Evolutionary conservation across 495 filamentous ascomycete species (phyloP).

Genomic region (Penicillium arizonense): DNA sequence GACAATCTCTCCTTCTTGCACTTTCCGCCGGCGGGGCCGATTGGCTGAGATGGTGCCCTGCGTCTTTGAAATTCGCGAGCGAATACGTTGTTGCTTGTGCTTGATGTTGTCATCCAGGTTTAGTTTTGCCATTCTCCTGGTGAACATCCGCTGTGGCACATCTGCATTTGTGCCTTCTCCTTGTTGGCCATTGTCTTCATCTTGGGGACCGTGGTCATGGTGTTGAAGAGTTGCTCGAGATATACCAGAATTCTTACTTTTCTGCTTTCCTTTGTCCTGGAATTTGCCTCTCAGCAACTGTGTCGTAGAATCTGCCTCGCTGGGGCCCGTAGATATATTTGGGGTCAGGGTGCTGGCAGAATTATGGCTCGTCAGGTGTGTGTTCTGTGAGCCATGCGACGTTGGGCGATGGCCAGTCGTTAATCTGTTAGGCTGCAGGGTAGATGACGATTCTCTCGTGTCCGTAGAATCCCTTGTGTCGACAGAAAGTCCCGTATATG

Average conservation of each 20-base stretch:
- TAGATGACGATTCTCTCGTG: slow-evolving; percentile 15
- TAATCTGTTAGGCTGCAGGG: slow-evolving; percentile 8
- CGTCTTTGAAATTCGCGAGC: slow-evolving; percentile 35
- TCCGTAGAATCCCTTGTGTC: neutral
- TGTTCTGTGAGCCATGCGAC: slow-evolving; percentile 15
- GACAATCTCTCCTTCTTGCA: slow-evolving; percentile 62
- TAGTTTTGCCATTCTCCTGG: slow-evolving; percentile 36
- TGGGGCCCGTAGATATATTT: slow-evolving; percentile 22
- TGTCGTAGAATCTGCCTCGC: slow-evolving; percentile 40
- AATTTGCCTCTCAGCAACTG: slow-evolving; percentile 27
- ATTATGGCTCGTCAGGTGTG: slow-evolving; percentile 17
- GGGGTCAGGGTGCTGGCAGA: slow-evolving; percentile 20
- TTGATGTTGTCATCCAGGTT: slow-evolving; percentile 46
- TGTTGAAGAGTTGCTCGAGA: slow-evolving; percentile 26
- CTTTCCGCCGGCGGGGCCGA: slow-evolving; percentile 36
- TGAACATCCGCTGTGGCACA: slow-evolving; percentile 15
- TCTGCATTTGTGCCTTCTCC: slow-evolving; percentile 5
- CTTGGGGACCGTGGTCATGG: slow-evolving; percentile 38
- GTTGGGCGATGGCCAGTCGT: slow-evolving; percentile 1
- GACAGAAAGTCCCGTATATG: slow-evolving; percentile 10
- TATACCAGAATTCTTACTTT: slow-evolving; percentile 24
- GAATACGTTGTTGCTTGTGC: slow-evolving; percentile 37
- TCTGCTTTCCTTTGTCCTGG: slow-evolving; percentile 28
- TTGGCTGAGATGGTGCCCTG: slow-evolving; percentile 40
- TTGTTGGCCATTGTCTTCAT: slow-evolving; percentile 20